Conservation (phyloP, 208 protist species). For the Leishmania turanica region DNA sequence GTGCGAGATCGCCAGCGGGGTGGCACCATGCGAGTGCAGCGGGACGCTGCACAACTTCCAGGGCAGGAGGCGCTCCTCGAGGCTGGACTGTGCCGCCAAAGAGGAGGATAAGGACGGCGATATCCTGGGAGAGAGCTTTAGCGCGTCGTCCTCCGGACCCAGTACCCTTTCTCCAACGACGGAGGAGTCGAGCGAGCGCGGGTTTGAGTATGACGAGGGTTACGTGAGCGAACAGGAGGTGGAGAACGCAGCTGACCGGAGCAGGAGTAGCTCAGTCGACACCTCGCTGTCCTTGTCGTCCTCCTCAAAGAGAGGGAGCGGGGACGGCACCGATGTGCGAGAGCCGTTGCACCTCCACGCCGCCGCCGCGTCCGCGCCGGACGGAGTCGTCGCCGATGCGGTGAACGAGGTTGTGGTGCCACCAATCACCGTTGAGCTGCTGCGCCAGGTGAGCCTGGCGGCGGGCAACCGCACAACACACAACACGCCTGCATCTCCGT, state of each 20-base stretch:
- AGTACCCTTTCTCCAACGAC: constrained; percentile 16
- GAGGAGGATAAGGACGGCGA: not conserved
- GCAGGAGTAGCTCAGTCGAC: not conserved
- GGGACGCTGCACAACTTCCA: no score
- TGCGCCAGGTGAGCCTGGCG: constrained; percentile 20
- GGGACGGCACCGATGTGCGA: not conserved
- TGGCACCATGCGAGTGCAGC: not conserved
- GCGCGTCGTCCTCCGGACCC: not conserved
- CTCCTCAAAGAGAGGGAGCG: not conserved
- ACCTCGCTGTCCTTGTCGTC: not conserved
- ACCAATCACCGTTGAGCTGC: constrained; percentile 27
- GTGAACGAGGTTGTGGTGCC: not conserved
- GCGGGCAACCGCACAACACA: not conserved
- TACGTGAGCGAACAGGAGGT: constrained; percentile 14
- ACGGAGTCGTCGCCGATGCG: not conserved
- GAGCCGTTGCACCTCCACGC: not conserved
- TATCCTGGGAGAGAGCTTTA: not conserved
- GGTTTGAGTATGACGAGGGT: constrained; percentile 31
- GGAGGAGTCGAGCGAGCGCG: constrained; percentile 19
- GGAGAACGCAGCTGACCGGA: not conserved
- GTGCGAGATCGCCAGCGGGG: not conserved
- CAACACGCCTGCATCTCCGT: not conserved
- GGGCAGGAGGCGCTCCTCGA: not conserved
- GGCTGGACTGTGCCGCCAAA: not conserved
- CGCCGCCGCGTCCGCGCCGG: not conserved